Evolutionary conservation across 2,329 filamentous ascomycete genomes (phyloP), one percentile per base, ranked within the genome.

Genomic region (Penicillium brasilianum): DNA sequence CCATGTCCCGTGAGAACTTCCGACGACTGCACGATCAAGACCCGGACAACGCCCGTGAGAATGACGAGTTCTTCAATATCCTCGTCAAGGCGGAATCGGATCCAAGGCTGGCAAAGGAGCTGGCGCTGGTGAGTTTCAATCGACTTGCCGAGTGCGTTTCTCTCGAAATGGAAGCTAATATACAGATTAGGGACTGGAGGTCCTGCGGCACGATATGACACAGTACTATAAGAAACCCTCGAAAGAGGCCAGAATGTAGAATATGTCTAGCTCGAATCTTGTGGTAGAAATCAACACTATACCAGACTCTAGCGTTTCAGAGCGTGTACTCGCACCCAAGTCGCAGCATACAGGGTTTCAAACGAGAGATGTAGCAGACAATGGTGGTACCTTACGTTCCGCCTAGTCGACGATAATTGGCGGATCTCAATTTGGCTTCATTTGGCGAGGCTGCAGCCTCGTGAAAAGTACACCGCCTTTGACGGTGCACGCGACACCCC

Each of bases 1-100:
- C 77, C 1, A 69, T 76, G 34, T 80, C 78, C 5, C 73, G 78
- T 36, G 77, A 75, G 34, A 83, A 83, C 59, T 73, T 80, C 53
- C 66, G 68, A 2, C 71, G 77, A 4, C 57, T 80, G 56, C 68
- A 70, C 53, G 60, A 61, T 32, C 71, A 74, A 57, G 75, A 80
- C 61, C 70, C 75, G 0, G 72, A 78, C 30, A 73, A 59, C 7
- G 75, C 74, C 1, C 55, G 70, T 4, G 73, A 80, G 20, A 72
- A 74, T 9, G 75, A 80, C 52, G 68, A 71, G 14, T 79, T 78
- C 46, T 74, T 80, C 18, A 59, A 70, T 43, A 60, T 76, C 46
- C 76, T 71, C 43, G 63, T 72, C 34, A 68, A 72, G 41, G 71
- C 74, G 0, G 72, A 74, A 56, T 72, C 55, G 9, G 73, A 79